phyloP scores from a whole-genome alignment of 2,329 filamentous ascomycete genomes.

The Aspergillus pseudonomiae region DNA sequence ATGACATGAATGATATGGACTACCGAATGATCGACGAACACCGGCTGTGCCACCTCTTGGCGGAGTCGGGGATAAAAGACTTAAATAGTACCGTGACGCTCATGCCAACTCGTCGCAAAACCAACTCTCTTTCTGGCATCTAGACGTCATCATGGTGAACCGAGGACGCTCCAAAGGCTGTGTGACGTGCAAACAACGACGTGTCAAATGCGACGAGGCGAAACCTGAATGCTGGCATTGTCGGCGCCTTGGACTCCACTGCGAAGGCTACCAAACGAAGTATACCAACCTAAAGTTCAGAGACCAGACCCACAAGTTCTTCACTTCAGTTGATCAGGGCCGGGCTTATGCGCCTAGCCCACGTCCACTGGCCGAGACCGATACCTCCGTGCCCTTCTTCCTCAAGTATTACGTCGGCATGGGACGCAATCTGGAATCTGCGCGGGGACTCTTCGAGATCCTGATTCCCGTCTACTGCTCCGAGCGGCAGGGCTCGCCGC shows the following conservation, averaged over 20 bases:
- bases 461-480: constrained; percentile 18
- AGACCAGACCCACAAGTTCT: background rate
- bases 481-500: constrained; percentile 18
- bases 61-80: too few species aligned
- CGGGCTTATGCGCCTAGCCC: background rate
- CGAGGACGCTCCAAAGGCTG: background rate
- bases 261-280: background rate
- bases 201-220: background rate
- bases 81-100: background rate
- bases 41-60: too few species aligned
- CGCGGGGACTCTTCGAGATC: constrained; percentile 21
- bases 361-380: background rate
- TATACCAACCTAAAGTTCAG: background rate
- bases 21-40: background rate
- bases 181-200: background rate
- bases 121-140: background rate
- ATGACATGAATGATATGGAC: too few species aligned
- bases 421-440: constrained; percentile 11
- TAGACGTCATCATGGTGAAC: background rate
- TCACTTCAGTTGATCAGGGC: background rate
- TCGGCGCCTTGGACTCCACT: background rate
- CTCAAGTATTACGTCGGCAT: background rate
- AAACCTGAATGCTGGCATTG: background rate
- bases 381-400: background rate
- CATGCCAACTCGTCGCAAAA: background rate